Percentiles rank a stretch among this genome's conserved stretches.
These are phyloP conservation scores for Hippophae gyantsensis DNA, from an alignment of 306 rosid genomes.

Conservation along the genomic window DNA sequence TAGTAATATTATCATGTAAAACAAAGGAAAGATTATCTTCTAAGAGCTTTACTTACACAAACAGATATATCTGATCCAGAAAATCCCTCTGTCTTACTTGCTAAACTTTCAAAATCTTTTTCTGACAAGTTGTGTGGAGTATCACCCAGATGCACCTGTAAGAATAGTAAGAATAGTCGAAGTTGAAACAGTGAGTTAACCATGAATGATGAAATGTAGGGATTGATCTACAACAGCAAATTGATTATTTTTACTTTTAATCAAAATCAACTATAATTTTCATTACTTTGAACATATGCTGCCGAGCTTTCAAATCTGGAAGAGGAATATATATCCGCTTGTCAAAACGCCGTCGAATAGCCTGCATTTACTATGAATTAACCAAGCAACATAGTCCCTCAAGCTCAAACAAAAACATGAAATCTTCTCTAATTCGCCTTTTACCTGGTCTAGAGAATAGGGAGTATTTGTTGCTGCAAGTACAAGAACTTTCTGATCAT, in stretches of 20 bases:
- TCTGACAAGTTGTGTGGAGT: slow-evolving; percentile 87
- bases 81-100: slow-evolving; percentile 73
- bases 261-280: slow-evolving; percentile 12
- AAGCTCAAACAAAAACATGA: slow-evolving; percentile 4
- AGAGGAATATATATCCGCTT: slow-evolving; percentile 98
- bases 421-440: slow-evolving; percentile 11
- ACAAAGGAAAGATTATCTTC: slow-evolving; percentile 8
- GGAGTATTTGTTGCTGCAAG: slow-evolving; percentile 99
- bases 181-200: slow-evolving; percentile 10
- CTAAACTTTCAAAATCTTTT: slow-evolving; percentile 80
- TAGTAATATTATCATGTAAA: slow-evolving; percentile 1
- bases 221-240: slow-evolving; percentile 1
- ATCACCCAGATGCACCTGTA: slow-evolving; percentile 97
- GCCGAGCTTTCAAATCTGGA: slow-evolving; percentile 90
- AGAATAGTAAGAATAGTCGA: slow-evolving; percentile 3
- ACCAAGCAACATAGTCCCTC: slow-evolving; percentile 16
- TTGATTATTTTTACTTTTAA: neutral
- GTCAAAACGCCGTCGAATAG: slow-evolving; percentile 95
- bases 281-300: slow-evolving; percentile 88
- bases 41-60: slow-evolving; percentile 66
- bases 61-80: slow-evolving; percentile 96
- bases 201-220: neutral
- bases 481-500: slow-evolving; percentile 95
- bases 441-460: slow-evolving; percentile 93
- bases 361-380: slow-evolving; percentile 48